These are phyloP conservation scores for Amanita molliuscula DNA, from an alignment of 768 basidiomycete species.

Conservation along the genomic window DNA sequence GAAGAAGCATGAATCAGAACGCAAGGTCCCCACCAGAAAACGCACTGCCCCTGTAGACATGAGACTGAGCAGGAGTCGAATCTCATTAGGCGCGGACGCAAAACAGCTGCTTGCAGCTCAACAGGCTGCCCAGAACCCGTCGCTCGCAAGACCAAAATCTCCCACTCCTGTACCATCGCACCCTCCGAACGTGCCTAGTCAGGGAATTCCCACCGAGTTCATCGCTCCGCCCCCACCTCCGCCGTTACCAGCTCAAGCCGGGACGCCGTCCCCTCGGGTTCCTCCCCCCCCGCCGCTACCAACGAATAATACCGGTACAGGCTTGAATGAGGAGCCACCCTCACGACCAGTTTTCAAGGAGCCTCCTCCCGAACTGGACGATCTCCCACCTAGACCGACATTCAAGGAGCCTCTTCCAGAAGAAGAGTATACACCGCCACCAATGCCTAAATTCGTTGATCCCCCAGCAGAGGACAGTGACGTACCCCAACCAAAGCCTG, in stretches of 20 bases:
- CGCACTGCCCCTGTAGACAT: slow-evolving; percentile 84
- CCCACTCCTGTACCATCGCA: slow-evolving; percentile 22
- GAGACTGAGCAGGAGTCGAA: slow-evolving; percentile 70
- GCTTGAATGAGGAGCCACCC: slow-evolving; percentile 25
- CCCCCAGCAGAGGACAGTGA: slow-evolving; percentile 46
- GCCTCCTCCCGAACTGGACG: slow-evolving; percentile 44
- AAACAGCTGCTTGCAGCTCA: slow-evolving; percentile 66
- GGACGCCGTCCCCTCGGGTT: slow-evolving; percentile 16
- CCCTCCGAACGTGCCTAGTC: slow-evolving; percentile 10
- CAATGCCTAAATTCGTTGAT: slow-evolving; percentile 38
- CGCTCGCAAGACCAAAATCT: slow-evolving; percentile 24
- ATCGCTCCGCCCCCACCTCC: slow-evolving; percentile 20
- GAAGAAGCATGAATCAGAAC: slow-evolving; percentile 83
- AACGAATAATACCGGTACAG: neutral
- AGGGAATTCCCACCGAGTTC: neutral
- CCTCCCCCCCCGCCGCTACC: slow-evolving; percentile 20
- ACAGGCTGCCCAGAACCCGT: slow-evolving; percentile 47
- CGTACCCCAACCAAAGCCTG: slow-evolving; percentile 16
- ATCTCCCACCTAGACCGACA: slow-evolving; percentile 27
- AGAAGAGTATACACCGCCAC: slow-evolving; percentile 28
- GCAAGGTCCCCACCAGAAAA: slow-evolving; percentile 74
- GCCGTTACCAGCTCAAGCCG: slow-evolving; percentile 9
- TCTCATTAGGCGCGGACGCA: slow-evolving; percentile 62
- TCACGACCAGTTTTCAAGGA: slow-evolving; percentile 39
- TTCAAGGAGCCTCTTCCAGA: slow-evolving; percentile 63